Percentiles rank a stretch among this genome's conserved stretches.
Evolutionary conservation across 1,284 basidiomycete genomes (phyloP).

Genomic region (Stereum hirsutum): DNA sequence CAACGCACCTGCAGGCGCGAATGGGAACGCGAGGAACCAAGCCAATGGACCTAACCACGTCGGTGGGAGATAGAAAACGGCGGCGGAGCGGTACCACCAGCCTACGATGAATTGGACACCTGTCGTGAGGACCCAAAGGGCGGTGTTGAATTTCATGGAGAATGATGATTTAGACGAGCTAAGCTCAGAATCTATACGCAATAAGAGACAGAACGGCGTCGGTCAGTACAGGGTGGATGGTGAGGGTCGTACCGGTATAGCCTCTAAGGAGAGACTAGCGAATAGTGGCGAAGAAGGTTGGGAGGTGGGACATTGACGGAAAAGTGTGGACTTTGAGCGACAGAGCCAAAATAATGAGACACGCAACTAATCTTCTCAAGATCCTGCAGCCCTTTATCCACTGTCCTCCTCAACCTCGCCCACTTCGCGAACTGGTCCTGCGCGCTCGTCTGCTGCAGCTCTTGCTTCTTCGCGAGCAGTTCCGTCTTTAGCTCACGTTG

Average conservation of each 20-base stretch:
- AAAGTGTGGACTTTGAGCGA: too few species aligned
- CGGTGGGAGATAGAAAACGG: slow-evolving; percentile 87
- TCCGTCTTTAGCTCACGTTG: slow-evolving; percentile 70
- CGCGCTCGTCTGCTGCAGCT: slow-evolving; percentile 84
- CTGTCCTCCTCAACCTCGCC: slow-evolving; percentile 86
- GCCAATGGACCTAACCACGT: slow-evolving; percentile 81
- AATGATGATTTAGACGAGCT: slow-evolving; percentile 60
- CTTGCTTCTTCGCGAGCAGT: slow-evolving; percentile 73
- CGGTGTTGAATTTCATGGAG: slow-evolving; percentile 61
- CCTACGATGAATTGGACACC: slow-evolving; percentile 77
- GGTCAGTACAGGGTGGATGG: too few species aligned
- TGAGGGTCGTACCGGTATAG: neutral
- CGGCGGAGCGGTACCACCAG: slow-evolving; percentile 81
- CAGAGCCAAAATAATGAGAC: slow-evolving; percentile 2
- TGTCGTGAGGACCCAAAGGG: slow-evolving; percentile 77
- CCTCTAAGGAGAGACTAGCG: neutral
- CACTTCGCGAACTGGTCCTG: slow-evolving; percentile 99
- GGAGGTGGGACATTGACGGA: too few species aligned
- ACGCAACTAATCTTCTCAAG: slow-evolving; percentile 88
- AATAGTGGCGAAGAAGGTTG: too few species aligned
- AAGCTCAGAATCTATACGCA: slow-evolving; percentile 56
- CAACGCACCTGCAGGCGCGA: slow-evolving; percentile 61
- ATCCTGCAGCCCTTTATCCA: slow-evolving; percentile 91
- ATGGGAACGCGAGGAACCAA: slow-evolving; percentile 80
- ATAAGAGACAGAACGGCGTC: slow-evolving; percentile 2